phyloP scores from a whole-genome alignment of 2,329 filamentous ascomycete species.

The Arthrobotrys sinensis region DNA sequence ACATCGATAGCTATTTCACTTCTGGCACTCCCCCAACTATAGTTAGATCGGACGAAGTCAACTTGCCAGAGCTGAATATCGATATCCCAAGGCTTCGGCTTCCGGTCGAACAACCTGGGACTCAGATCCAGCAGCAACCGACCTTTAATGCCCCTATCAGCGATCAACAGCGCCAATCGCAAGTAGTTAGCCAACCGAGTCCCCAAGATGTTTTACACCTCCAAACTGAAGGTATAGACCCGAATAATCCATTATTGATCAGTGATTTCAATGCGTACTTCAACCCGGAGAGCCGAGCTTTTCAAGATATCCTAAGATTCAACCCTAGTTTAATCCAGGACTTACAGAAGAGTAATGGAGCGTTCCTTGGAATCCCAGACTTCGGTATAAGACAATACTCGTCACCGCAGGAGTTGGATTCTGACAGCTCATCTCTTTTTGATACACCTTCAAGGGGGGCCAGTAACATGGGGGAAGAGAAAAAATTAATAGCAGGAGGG shows the following conservation, averaged over 20 bases:
- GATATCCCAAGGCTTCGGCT: background rate
- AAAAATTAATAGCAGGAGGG: background rate
- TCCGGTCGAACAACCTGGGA: background rate
- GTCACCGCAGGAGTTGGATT: background rate
- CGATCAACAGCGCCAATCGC: background rate
- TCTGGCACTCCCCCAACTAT: background rate
- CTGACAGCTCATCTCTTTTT: background rate
- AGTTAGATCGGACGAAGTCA: background rate
- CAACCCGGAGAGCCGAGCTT: slow-evolving; percentile 2
- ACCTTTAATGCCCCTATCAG: background rate
- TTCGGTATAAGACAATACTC: background rate
- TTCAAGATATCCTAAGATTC: slow-evolving; percentile 19
- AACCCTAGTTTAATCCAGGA: slow-evolving; percentile 25
- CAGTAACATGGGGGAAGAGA: background rate
- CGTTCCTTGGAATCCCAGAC: slow-evolving; percentile 5
- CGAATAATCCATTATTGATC: slow-evolving; percentile 9
- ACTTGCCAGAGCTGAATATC: background rate
- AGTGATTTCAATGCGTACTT: slow-evolving; percentile 6
- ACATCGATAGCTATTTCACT: background rate
- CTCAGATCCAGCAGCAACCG: background rate
- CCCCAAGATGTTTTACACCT: background rate
- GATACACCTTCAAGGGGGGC: background rate
- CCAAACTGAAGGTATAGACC: slow-evolving; percentile 14
- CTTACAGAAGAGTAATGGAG: background rate
- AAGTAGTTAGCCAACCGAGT: background rate